Percentiles rank a stretch among this genome's conserved stretches.
phyloP scores from a whole-genome alignment of 148 eudicot genomes.

The Nepenthes gracilis region DNA sequence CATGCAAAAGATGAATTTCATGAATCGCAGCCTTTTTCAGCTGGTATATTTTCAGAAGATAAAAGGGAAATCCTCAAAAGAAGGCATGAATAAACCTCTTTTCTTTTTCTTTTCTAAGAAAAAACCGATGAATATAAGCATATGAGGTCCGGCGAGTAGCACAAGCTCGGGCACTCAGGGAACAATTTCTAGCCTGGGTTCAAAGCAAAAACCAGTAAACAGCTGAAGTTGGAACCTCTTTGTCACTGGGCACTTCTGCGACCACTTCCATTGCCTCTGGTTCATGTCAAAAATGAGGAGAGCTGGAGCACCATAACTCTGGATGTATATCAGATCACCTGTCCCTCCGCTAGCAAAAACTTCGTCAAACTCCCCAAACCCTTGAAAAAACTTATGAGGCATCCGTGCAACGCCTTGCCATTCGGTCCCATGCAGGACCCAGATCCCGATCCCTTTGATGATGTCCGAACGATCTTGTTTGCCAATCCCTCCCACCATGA shows the following conservation, averaged over 20 bases:
- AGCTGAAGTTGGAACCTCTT: conserved; percentile 96
- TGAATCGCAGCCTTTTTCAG: conserved; percentile 4
- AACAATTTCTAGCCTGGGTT: conserved; percentile 72
- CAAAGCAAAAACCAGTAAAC: conserved; percentile 91
- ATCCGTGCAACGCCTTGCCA: conserved; percentile 76
- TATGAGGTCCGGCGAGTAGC: neutral
- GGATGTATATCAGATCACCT: conserved; percentile 65
- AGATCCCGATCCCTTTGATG: conserved; percentile 88
- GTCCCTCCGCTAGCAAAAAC: conserved; percentile 91
- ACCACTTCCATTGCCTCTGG: conserved; percentile 73
- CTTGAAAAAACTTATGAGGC: conserved; percentile 87
- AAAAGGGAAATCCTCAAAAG: neutral
- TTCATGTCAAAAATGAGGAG: conserved; percentile 72
- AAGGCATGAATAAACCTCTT: neutral
- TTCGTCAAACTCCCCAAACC: conserved; percentile 92
- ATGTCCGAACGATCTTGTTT: conserved; percentile 72
- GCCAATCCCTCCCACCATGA: conserved; percentile 93
- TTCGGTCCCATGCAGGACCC: conserved; percentile 58
- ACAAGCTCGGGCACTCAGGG: conserved; percentile 22
- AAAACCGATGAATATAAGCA: neutral
- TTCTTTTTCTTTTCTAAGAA: neutral
- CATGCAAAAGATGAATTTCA: neutral
- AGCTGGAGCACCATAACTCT: conserved; percentile 84
- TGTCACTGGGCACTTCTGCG: conserved; percentile 78
- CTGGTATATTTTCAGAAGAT: neutral